A percentile compares a stretch with the other conserved stretches of the same genome.
phyloP scores from a whole-genome alignment of 345 rosid genomes.

The Capsella bursapastoris region DNA sequence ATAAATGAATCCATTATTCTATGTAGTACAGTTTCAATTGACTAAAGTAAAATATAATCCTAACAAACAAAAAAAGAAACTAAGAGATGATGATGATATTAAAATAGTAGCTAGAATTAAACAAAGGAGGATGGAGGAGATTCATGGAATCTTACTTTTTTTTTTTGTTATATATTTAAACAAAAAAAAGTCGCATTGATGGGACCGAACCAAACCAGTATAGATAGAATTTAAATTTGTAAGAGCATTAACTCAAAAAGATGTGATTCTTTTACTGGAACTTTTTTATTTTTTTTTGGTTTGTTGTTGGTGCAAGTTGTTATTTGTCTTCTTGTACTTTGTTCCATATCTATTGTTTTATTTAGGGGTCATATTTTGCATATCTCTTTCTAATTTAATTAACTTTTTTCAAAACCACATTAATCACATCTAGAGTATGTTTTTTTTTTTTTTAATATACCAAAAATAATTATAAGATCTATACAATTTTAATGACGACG shows the following conservation, averaged over 20 bases:
- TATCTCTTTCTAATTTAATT: no score
- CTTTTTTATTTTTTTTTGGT: neutral
- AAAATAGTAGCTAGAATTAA: neutral
- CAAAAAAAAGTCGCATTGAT: constrained; percentile 26
- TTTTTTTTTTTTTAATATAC: neutral
- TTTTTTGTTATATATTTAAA: no score
- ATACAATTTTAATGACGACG: no score
- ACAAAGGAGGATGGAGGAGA: constrained; percentile 37
- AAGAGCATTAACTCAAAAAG: constrained; percentile 17
- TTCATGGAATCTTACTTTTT: constrained; percentile 40
- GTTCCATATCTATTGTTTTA: constrained; percentile 17
- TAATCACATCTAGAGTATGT: neutral
- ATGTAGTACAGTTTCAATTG: neutral
- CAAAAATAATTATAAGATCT: no score
- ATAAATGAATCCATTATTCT: constrained; percentile 11
- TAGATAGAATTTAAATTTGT: neutral
- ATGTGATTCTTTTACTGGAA: constrained; percentile 36
- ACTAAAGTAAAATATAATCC: constrained; percentile 1
- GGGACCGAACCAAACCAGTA: constrained; percentile 7
- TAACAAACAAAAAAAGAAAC: constrained; percentile 12
- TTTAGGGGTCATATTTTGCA: neutral
- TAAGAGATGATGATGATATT: constrained; percentile 10
- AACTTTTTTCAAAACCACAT: neutral
- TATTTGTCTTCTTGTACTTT: constrained; percentile 37
- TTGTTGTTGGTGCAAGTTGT: neutral